Evolutionary conservation across 345 rosid species (phyloP), one percentile per base, ranked within the genome.

Genomic region (Populus pruinosa): DNA sequence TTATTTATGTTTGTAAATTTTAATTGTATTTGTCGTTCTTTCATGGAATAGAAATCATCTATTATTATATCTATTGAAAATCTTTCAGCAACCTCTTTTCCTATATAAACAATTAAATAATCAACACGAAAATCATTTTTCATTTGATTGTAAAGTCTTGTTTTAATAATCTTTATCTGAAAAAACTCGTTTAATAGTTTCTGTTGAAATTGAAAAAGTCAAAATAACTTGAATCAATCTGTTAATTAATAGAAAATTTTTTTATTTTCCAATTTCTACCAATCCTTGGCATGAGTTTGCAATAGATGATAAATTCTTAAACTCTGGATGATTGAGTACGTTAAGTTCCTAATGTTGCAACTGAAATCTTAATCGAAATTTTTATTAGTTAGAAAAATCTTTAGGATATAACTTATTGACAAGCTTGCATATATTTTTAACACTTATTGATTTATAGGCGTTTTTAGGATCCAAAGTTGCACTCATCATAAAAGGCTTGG

Each of bases 61-160:
- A 31, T 31, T 31, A 31, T 31, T 2, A 31, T 31, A 31, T 31
- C 3, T 31, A 31, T 31, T 31, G 1, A 31, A 31, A 31, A 31
- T 31, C 31, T 31, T 31, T 31, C 3, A 31, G 31, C 31, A 31
- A 31, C 31, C 31, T 31, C 31, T 31, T 31, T 31, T 31, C 2
- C 31, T 31, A 31, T 31, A 31, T 31, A 31, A 31, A 31, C 31
- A 31, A 31, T 2, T 0, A 31, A 31, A 31, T 2, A 31, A 31
- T 31, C 31, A 2, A 2, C 31, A 31, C 2, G 31, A 31, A 25
- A 31, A 31, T 31, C 2, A 31, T 31, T 31, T 31, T 43, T 0
- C 0, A 43, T 43, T 0, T 2, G 0, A 9, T 43, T 43, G 0
- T 0, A 0, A 43, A 10, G 0, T 43, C 47, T 43, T 43, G 0